Evolutionary conservation across 2,329 filamentous ascomycete species (phyloP).

Genomic region (Huntiella savannae): DNA sequence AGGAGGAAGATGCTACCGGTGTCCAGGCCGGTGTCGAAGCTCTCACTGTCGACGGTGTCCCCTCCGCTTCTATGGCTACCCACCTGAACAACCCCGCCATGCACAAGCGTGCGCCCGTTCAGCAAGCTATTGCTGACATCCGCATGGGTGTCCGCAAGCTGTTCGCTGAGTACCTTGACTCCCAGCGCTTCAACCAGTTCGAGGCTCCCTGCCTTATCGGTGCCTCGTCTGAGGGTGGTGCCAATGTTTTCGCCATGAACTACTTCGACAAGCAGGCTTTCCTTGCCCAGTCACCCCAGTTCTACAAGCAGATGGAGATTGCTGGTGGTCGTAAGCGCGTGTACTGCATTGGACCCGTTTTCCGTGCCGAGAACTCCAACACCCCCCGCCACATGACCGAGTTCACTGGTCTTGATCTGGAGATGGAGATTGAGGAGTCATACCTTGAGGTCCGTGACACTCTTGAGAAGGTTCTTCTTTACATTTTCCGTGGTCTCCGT

Average conservation of each 20-base stretch:
- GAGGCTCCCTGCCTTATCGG: slow-evolving; percentile 81
- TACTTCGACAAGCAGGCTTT: slow-evolving; percentile 78
- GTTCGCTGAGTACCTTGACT: slow-evolving; percentile 62
- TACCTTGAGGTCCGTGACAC: slow-evolving; percentile 58
- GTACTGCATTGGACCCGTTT: slow-evolving; percentile 62
- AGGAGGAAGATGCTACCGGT: slow-evolving; percentile 27
- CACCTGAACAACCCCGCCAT: slow-evolving; percentile 82
- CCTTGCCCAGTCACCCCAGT: slow-evolving; percentile 63
- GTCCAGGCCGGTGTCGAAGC: slow-evolving; percentile 24
- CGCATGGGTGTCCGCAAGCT: slow-evolving; percentile 43
- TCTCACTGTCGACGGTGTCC: slow-evolving; percentile 27
- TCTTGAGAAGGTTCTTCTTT: slow-evolving; percentile 54
- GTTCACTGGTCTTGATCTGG: slow-evolving; percentile 76
- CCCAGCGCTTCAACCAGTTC: slow-evolving; percentile 60
- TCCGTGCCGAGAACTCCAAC: slow-evolving; percentile 72
- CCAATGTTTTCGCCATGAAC: slow-evolving; percentile 73
- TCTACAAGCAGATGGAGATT: slow-evolving; percentile 79
- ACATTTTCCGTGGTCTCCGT: slow-evolving; percentile 60
- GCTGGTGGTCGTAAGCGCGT: slow-evolving; percentile 60
- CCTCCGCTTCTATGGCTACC: slow-evolving; percentile 64
- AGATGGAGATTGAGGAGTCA: slow-evolving; percentile 68
- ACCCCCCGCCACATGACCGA: slow-evolving; percentile 73
- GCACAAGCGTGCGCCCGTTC: slow-evolving; percentile 78
- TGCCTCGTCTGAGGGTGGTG: slow-evolving; percentile 79
- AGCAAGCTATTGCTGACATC: slow-evolving; percentile 53